Percentiles rank a stretch among this genome's conserved stretches.
Conservation (phyloP, 2,329 filamentous ascomycete genomes). For the Venturia asperata region DNA sequence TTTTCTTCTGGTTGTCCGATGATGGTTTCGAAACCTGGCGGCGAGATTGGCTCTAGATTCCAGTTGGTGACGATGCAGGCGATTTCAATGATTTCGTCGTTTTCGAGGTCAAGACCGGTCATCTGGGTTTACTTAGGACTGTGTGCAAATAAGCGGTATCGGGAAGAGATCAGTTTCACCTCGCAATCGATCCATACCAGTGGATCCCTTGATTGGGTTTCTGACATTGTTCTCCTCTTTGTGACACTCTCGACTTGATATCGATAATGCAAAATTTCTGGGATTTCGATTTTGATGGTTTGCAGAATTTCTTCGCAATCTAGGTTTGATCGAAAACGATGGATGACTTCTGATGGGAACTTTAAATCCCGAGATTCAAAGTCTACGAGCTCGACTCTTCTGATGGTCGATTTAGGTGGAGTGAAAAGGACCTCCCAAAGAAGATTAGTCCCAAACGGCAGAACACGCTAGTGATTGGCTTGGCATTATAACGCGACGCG, state of each 20-base stretch:
- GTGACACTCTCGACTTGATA: no score
- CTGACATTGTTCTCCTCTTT: constrained; percentile 29
- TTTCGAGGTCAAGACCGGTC: constrained; percentile 75
- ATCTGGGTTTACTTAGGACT: constrained; percentile 52
- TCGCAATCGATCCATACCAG: constrained; percentile 84
- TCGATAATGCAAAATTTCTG: no score
- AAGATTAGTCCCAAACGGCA: not conserved
- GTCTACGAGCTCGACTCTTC: not conserved
- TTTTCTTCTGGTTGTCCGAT: constrained; percentile 65
- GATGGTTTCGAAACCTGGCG: constrained; percentile 69
- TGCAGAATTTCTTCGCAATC: not conserved
- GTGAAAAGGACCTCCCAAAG: not conserved
- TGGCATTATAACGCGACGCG: not conserved
- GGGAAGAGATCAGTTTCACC: constrained; percentile 31
- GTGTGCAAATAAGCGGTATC: no score
- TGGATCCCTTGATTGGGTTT: constrained; percentile 52
- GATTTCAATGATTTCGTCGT: constrained; percentile 82
- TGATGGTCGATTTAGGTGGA: not conserved
- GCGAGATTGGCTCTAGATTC: constrained; percentile 67
- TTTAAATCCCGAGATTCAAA: not conserved
- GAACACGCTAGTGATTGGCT: not conserved
- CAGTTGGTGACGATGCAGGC: constrained; percentile 86
- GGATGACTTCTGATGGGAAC: not conserved
- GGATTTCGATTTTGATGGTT: no score
- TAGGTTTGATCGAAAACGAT: not conserved